Percentiles rank a stretch among this genome's conserved stretches.
Conservation (phyloP, 176 grass and related monocot species). For the Rhynchospora tenuis region DNA sequence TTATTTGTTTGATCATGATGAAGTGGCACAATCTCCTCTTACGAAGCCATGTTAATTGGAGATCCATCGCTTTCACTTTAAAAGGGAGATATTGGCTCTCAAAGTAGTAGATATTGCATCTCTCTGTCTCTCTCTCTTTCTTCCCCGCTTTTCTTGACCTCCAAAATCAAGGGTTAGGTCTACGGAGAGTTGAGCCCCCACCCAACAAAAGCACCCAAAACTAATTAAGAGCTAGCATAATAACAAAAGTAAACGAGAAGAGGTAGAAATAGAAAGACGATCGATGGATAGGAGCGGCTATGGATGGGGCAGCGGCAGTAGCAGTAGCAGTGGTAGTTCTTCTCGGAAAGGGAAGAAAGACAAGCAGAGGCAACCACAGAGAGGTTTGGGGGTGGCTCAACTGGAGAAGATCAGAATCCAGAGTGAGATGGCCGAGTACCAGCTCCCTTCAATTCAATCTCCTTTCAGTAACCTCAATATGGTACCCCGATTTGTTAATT, state of each 20-base stretch:
- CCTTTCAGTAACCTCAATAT: constrained; percentile 26
- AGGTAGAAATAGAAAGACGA: background rate
- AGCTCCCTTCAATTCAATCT: constrained; percentile 43
- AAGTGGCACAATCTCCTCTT: constrained; percentile 13
- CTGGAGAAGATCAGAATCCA: constrained; percentile 83
- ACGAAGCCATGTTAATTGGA: constrained; percentile 25
- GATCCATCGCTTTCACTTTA: constrained; percentile 57
- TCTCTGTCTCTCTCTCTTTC: constrained; percentile 37
- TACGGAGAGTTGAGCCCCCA: background rate
- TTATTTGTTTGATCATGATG: background rate
- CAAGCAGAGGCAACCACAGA: constrained; percentile 70
- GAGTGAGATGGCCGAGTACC: constrained; percentile 70
- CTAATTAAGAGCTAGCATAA: background rate
- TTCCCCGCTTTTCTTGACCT: constrained; percentile 21
- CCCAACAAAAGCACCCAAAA: background rate
- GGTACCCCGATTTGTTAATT: background rate
- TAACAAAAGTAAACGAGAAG: background rate
- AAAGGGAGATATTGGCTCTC: constrained; percentile 36
- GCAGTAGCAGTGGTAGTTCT: constrained; percentile 22
- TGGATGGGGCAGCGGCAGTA: constrained; percentile 39
- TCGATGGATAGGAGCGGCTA: constrained; percentile 72
- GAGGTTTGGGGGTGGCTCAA: constrained; percentile 68
- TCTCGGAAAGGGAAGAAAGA: constrained; percentile 63
- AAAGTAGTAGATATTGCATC: constrained; percentile 23
- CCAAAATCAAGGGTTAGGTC: constrained; percentile 19